A percentile compares a stretch with the other conserved stretches of the same genome.
Conservation (phyloP, 495 filamentous ascomycete genomes). For the Penicillium cosmopolitanum region DNA sequence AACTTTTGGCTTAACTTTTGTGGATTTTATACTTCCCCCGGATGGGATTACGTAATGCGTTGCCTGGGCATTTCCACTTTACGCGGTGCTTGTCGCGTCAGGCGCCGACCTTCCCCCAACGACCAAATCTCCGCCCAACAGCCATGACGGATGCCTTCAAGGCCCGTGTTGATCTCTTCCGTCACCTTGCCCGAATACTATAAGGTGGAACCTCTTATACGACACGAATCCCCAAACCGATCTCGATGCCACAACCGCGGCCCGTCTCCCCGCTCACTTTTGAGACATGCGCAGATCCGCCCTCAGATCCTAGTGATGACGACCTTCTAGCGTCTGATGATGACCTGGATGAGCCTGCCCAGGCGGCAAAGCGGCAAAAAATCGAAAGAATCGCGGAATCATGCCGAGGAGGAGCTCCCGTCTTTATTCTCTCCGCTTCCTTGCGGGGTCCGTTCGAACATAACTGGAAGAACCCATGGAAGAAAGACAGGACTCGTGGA, state of each 20-base stretch:
- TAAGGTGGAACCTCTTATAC: slow-evolving; percentile 13
- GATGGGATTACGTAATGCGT: slow-evolving; percentile 24
- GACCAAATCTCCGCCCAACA: slow-evolving; percentile 9
- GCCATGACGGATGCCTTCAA: slow-evolving; percentile 32
- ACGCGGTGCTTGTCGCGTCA: slow-evolving; percentile 42
- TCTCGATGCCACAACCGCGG: slow-evolving; percentile 44
- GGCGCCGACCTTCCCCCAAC: slow-evolving; percentile 14
- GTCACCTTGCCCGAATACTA: slow-evolving; percentile 28
- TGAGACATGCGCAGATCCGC: slow-evolving; percentile 51
- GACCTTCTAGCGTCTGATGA: slow-evolving; percentile 60
- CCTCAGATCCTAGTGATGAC: slow-evolving; percentile 41
- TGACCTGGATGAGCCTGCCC: slow-evolving; percentile 52
- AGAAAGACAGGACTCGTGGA: slow-evolving; percentile 31
- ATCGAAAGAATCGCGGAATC: slow-evolving; percentile 62
- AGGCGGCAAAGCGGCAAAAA: slow-evolving; percentile 55
- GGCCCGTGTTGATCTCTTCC: slow-evolving; percentile 12
- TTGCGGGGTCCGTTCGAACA: slow-evolving; percentile 66
- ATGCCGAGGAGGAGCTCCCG: slow-evolving; percentile 59
- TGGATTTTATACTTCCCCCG: not conserved
- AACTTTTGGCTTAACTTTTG: too few species aligned
- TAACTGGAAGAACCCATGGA: slow-evolving; percentile 71
- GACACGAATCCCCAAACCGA: slow-evolving; percentile 12
- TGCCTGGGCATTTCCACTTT: slow-evolving; percentile 27
- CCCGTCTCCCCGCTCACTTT: slow-evolving; percentile 44
- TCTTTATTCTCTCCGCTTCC: slow-evolving; percentile 64